These are phyloP conservation scores for Balansia obtecta DNA, from an alignment of 2,329 filamentous ascomycete species.

Conservation along the genomic window DNA sequence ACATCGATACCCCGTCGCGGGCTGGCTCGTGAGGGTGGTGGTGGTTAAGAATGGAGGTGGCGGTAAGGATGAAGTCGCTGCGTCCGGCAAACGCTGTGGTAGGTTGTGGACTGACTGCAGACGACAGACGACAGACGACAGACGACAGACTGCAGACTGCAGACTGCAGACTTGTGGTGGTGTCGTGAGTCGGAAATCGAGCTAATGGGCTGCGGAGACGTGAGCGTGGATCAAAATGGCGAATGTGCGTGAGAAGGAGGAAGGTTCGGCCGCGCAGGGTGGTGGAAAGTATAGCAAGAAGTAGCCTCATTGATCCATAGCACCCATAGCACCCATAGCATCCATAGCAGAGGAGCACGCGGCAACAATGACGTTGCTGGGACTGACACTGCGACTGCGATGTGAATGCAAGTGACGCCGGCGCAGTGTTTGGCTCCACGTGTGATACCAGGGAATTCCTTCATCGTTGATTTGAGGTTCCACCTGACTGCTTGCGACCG, in stretches of 20 bases:
- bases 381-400: background rate
- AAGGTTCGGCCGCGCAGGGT: conserved; percentile 3
- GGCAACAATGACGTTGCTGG: background rate
- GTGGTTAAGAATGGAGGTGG: background rate
- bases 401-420: conserved; percentile 1
- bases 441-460: conserved; percentile 5
- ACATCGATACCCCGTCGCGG: conserved; percentile 9
- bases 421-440: conserved; percentile 5
- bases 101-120: no score
- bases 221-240: conserved; percentile 4
- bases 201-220: conserved; percentile 11
- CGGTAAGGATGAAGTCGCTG: conserved; percentile 1
- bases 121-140: no score
- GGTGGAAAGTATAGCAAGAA: conserved; percentile 4
- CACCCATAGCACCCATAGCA: no score
- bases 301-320: background rate
- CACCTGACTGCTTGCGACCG: background rate
- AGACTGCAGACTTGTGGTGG: conserved; percentile 2
- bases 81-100: background rate
- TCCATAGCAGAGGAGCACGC: background rate
- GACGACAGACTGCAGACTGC: no score
- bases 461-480: background rate
- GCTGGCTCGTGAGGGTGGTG: background rate
- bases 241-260: background rate
- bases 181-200: conserved; percentile 10